Percentiles rank a stretch among this genome's conserved stretches.
Evolutionary conservation across 148 eudicot species (phyloP).

Genomic region (Amaranthus palmeri): DNA sequence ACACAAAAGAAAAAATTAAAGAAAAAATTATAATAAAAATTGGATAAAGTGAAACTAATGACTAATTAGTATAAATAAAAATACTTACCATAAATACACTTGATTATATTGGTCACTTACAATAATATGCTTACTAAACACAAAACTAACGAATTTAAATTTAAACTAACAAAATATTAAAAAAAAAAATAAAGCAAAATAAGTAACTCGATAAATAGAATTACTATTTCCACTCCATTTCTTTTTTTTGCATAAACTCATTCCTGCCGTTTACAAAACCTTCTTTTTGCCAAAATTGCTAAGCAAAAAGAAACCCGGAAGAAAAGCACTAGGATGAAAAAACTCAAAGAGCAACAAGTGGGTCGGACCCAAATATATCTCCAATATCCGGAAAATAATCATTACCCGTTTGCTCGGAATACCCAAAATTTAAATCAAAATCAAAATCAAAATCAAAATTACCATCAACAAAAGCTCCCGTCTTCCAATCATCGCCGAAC

Average conservation of each 20-base stretch:
- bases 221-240: background rate
- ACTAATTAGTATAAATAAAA: slow-evolving; percentile 1
- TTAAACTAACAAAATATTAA: slow-evolving; percentile 12
- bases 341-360: slow-evolving; percentile 38
- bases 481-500: slow-evolving; percentile 23
- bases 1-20: too few species aligned
- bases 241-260: background rate
- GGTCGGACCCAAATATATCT: slow-evolving; percentile 74
- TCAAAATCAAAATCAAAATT: slow-evolving; percentile 19
- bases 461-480: slow-evolving; percentile 6
- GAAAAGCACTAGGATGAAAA: too few species aligned
- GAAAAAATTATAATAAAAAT: too few species aligned
- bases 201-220: background rate
- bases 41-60: background rate
- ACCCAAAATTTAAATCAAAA: slow-evolving; percentile 34
- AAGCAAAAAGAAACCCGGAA: background rate
- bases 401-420: slow-evolving; percentile 28
- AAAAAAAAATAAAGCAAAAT: background rate
- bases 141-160: background rate
- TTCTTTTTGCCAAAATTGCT: background rate
- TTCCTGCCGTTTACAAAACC: slow-evolving; percentile 12
- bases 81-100: slow-evolving; percentile 16
- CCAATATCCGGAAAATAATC: slow-evolving; percentile 59
- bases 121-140: background rate
- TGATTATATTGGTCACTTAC: background rate